Percentiles rank a stretch among this genome's conserved stretches.
phyloP scores from a whole-genome alignment of 139 green algal species.

The Raphidocelis subcapitata region DNA sequence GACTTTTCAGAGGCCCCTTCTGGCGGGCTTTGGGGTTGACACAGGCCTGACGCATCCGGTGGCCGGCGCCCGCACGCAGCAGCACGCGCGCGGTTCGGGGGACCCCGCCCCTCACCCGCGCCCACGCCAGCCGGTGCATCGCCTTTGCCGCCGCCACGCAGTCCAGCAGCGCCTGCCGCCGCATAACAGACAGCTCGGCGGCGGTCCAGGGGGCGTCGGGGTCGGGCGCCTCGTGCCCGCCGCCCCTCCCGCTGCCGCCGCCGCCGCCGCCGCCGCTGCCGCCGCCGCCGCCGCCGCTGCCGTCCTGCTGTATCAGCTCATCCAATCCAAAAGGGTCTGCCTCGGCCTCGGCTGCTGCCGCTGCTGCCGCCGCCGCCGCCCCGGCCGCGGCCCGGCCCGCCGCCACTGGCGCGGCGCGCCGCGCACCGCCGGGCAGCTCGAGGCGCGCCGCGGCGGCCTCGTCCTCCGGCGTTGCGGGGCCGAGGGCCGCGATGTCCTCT shows the following conservation, averaged over 20 bases:
- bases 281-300: neutral
- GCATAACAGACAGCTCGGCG: slow-evolving; percentile 32
- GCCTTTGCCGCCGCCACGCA: slow-evolving; percentile 47
- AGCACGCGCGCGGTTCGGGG: no score
- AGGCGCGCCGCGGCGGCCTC: neutral
- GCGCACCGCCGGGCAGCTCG: neutral
- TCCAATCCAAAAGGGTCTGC: no score
- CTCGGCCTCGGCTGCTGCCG: neutral
- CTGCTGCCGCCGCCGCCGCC: neutral
- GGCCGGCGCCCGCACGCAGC: no score
- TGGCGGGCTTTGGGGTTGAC: no score
- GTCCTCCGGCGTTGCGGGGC: neutral
- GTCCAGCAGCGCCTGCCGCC: slow-evolving; percentile 58
- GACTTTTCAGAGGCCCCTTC: no score
- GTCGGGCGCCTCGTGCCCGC: no score
- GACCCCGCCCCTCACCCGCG: no score
- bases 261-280: neutral
- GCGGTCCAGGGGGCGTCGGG: slow-evolving; percentile 29
- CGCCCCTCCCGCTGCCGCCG: neutral
- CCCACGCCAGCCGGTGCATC: slow-evolving; percentile 49
- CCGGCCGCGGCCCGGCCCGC: neutral
- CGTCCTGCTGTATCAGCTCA: neutral
- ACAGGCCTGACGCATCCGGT: no score
- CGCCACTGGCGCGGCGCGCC: neutral
- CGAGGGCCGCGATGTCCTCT: neutral